These are phyloP conservation scores for Piper longum DNA, from an alignment of 164 flowering plant species.

Conservation along the genomic window DNA sequence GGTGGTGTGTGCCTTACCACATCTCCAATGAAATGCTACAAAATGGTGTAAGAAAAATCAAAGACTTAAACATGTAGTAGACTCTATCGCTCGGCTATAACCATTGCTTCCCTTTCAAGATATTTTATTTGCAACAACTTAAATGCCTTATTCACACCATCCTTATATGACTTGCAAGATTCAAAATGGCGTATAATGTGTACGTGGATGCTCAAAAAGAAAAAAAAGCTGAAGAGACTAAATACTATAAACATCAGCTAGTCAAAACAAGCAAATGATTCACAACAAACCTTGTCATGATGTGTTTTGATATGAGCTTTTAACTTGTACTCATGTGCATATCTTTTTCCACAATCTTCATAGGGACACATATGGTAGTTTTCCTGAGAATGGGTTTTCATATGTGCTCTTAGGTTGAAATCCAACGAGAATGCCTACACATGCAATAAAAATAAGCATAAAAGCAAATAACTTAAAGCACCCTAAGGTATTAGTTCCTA, in stretches of 20 bases:
- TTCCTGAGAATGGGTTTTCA: constrained; percentile 95
- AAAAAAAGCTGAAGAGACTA: neutral
- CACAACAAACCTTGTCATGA: constrained; percentile 73
- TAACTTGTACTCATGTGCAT: constrained; percentile 93
- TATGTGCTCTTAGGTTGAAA: constrained; percentile 94
- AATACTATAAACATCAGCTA: neutral
- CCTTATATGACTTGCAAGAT: neutral
- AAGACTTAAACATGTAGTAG: no score
- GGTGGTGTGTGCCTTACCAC: constrained; percentile 40
- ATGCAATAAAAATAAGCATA: neutral
- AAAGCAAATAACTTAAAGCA: neutral
- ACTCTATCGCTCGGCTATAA: no score
- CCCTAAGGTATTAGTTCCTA: neutral
- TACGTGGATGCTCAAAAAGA: neutral
- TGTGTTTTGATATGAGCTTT: constrained; percentile 75
- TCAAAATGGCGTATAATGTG: neutral
- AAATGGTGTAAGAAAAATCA: neutral
- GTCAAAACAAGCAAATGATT: neutral
- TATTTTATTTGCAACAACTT: neutral
- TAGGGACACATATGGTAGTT: constrained; percentile 90
- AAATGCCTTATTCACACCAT: neutral
- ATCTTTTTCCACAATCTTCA: constrained; percentile 94
- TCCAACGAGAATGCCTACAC: constrained; percentile 94
- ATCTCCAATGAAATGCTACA: constrained; percentile 28
- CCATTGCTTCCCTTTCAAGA: no score